Percentiles rank a stretch among this genome's conserved stretches.
These are phyloP conservation scores for Penicillium sp. DNA, from an alignment of 2,329 filamentous ascomycete species.

Conservation along the genomic window DNA sequence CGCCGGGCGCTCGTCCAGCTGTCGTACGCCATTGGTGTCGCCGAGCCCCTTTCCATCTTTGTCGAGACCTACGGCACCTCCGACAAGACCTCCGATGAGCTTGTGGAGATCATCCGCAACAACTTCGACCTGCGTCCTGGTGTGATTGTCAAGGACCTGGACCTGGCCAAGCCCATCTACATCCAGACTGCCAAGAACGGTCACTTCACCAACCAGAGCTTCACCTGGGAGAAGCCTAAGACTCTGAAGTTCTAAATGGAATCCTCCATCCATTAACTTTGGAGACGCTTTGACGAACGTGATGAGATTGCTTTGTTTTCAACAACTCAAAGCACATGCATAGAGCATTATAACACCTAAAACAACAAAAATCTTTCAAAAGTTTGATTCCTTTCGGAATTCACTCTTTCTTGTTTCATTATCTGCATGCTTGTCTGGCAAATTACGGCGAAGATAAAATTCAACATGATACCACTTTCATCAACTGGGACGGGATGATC, in stretches of 20 bases:
- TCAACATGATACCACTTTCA: slow-evolving; percentile 53
- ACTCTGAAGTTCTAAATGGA: slow-evolving; percentile 77
- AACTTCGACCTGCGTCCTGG: slow-evolving; percentile 99
- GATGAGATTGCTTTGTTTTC: slow-evolving; percentile 52
- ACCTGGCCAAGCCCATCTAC: slow-evolving; percentile 96
- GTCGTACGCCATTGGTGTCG: slow-evolving; percentile 98
- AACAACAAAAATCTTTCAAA: slow-evolving; percentile 21
- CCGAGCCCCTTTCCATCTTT: slow-evolving; percentile 96
- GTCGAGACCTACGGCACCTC: slow-evolving; percentile 98
- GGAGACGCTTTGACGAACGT: slow-evolving; percentile 42
- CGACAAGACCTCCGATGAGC: slow-evolving; percentile 81
- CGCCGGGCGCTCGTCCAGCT: slow-evolving; percentile 95
- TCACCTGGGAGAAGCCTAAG: slow-evolving; percentile 99
- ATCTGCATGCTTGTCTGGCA: slow-evolving; percentile 41
- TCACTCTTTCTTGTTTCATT: slow-evolving; percentile 34
- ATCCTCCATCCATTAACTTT: slow-evolving; percentile 18
- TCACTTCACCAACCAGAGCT: slow-evolving; percentile 98
- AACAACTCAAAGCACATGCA: slow-evolving; percentile 52
- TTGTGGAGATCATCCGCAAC: slow-evolving; percentile 87
- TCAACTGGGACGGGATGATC: slow-evolving; percentile 41
- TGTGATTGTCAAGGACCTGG: slow-evolving; percentile 97
- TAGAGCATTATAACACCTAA: slow-evolving; percentile 33
- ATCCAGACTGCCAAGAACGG: slow-evolving; percentile 98
- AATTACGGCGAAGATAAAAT: slow-evolving; percentile 45
- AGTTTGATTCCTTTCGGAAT: slow-evolving; percentile 17